phyloP scores from a whole-genome alignment of 2,329 filamentous ascomycete genomes.

The Metarhizium brunneum region DNA sequence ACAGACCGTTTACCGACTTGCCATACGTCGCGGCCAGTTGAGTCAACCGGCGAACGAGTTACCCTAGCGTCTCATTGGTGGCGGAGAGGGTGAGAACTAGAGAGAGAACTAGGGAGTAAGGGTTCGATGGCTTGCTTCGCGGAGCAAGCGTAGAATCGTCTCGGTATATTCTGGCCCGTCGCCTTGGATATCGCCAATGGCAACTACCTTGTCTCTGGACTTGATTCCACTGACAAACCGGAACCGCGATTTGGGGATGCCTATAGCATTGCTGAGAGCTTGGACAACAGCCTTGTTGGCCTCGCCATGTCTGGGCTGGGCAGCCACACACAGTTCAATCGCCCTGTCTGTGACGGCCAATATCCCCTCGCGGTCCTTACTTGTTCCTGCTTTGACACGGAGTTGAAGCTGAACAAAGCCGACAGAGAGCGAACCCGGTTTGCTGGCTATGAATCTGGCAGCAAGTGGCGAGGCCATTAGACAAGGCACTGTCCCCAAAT shows the following conservation, averaged over 20 bases:
- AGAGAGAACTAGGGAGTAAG: too few species aligned
- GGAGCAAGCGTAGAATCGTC: slow-evolving; percentile 18
- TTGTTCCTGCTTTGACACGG: slow-evolving; percentile 58
- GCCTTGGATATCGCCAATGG: slow-evolving; percentile 25
- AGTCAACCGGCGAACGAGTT: background rate
- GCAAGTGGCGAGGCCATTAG: slow-evolving; percentile 22
- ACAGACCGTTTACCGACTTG: background rate
- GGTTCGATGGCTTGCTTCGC: slow-evolving; percentile 12
- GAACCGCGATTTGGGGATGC: slow-evolving; percentile 54
- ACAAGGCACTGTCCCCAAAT: background rate
- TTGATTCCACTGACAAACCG: slow-evolving; percentile 54
- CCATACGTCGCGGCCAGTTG: background rate
- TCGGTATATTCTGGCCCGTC: slow-evolving; percentile 20
- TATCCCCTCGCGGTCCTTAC: slow-evolving; percentile 52
- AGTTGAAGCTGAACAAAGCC: slow-evolving; percentile 51
- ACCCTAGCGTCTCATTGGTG: background rate
- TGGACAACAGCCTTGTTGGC: slow-evolving; percentile 58
- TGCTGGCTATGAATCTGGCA: slow-evolving; percentile 37
- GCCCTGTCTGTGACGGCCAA: slow-evolving; percentile 42
- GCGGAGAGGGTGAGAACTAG: background rate
- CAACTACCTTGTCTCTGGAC: slow-evolving; percentile 54
- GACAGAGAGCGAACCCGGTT: slow-evolving; percentile 31
- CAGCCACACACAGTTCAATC: slow-evolving; percentile 57
- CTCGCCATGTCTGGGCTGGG: slow-evolving; percentile 56
- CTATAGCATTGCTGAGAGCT: slow-evolving; percentile 51